phyloP scores from a whole-genome alignment of 805 yeast genomes.

The Kazachstania kunashirensis region DNA sequence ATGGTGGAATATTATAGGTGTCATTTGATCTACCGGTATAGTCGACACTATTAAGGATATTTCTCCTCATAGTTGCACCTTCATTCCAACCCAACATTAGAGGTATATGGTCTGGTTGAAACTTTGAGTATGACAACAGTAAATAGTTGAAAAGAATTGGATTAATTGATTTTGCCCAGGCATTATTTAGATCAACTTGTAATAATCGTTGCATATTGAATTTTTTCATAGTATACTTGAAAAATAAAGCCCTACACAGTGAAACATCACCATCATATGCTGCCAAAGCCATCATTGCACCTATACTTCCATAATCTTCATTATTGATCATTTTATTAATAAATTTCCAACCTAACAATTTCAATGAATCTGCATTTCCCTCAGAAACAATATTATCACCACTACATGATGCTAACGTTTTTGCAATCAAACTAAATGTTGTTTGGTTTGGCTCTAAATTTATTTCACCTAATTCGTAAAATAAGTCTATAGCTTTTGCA shows the following conservation, averaged over 20 bases:
- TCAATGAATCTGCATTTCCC: constrained; percentile 22
- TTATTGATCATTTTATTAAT: constrained; percentile 51
- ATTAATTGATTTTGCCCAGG: constrained; percentile 27
- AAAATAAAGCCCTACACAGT: constrained; percentile 58
- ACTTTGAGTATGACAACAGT: constrained; percentile 41
- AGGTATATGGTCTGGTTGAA: constrained; percentile 26
- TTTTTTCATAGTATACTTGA: constrained; percentile 34
- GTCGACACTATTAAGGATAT: constrained; percentile 36
- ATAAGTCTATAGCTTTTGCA: constrained; percentile 68
- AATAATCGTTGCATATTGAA: constrained; percentile 9
- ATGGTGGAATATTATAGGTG: constrained; percentile 40
- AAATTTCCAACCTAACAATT: constrained; percentile 61
- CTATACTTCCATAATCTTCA: constrained; percentile 25
- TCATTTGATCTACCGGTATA: constrained; percentile 25
- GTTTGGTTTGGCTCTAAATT: constrained; percentile 14
- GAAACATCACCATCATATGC: constrained; percentile 71
- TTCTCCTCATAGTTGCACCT: constrained; percentile 40
- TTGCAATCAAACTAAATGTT: constrained; percentile 19
- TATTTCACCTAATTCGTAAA: constrained; percentile 50
- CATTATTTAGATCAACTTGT: constrained; percentile 2
- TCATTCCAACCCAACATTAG: constrained; percentile 34
- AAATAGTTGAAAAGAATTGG: constrained; percentile 37
- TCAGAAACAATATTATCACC: constrained; percentile 20
- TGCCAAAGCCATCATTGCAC: constrained; percentile 66
- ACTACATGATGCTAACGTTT: constrained; percentile 22